Evolutionary conservation across 208 protist species (phyloP).

Genomic region (Leishmania turanica): DNA sequence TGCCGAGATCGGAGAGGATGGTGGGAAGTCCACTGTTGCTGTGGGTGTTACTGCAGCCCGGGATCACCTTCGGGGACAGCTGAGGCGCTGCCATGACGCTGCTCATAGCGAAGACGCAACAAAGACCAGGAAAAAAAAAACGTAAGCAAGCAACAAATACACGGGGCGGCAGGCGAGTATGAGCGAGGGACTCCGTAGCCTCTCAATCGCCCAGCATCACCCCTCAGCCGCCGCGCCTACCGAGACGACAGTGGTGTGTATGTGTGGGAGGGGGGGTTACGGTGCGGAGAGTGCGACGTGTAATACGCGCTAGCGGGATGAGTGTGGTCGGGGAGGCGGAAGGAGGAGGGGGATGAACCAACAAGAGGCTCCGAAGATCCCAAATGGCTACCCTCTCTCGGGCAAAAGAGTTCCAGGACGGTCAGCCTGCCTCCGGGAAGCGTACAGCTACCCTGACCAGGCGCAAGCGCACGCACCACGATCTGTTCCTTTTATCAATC

Average conservation of each 20-base stretch:
- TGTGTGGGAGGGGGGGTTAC: neutral
- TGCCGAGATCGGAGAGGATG: constrained; percentile 26
- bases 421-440: neutral
- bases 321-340: neutral
- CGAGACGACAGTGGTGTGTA: neutral
- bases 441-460: neutral
- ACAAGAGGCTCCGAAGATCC: neutral
- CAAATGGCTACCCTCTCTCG: neutral
- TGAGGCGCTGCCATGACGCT: constrained; percentile 1
- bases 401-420: neutral
- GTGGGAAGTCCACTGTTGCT: constrained; percentile 30
- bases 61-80: constrained; percentile 39
- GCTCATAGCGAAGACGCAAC: neutral
- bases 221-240: neutral
- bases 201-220: neutral
- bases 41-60: constrained; percentile 28
- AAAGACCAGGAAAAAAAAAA: neutral
- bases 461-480: neutral
- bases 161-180: neutral
- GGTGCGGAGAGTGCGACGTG: neutral
- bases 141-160: neutral
- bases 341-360: neutral
- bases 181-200: no score
- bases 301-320: neutral
- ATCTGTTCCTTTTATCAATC: neutral